Evolutionary conservation across 2,329 filamentous ascomycete genomes (phyloP).

Genomic region (Davidsoniella virescens): DNA sequence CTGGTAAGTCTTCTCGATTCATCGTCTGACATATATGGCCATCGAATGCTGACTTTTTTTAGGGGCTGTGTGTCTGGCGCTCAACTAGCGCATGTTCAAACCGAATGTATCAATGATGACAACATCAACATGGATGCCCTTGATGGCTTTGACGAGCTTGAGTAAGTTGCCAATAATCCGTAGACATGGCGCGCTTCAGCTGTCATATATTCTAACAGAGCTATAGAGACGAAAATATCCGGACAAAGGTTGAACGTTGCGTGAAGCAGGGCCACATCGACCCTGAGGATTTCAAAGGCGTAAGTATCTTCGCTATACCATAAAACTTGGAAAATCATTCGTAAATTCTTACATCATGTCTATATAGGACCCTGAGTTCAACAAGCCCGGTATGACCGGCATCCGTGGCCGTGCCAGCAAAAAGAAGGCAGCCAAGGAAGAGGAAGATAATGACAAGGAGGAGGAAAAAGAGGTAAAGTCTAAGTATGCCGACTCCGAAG

Average conservation of each 20-base stretch:
- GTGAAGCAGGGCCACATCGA: conserved; percentile 66
- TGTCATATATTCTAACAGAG: not conserved
- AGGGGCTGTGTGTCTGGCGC: conserved; percentile 83
- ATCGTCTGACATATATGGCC: no score
- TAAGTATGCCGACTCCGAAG: not conserved
- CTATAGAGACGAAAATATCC: conserved; percentile 38
- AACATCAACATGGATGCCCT: conserved; percentile 47
- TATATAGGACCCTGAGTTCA: conserved; percentile 56
- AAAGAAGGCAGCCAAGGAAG: conserved; percentile 14
- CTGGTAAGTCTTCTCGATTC: conserved; percentile 42
- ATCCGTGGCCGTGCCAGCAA: conserved; percentile 30
- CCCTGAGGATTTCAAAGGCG: conserved; percentile 75
- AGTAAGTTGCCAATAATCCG: conserved; percentile 21
- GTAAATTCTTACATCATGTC: conserved; percentile 11
- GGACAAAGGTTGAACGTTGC: conserved; percentile 58
- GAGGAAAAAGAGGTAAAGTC: conserved; percentile 19
- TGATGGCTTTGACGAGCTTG: conserved; percentile 67
- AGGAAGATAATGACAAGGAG: conserved; percentile 18
- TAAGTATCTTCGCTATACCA: conserved; percentile 30
- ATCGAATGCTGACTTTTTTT: not conserved
- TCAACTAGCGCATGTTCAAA: conserved; percentile 49
- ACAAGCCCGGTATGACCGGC: conserved; percentile 48
- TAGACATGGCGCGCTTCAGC: conserved; percentile 5
- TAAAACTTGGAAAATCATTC: not conserved
- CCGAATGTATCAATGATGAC: conserved; percentile 32